Percentiles rank a stretch among this genome's conserved stretches.
These are phyloP conservation scores for Pichia paraexigua DNA, from an alignment of 805 yeast species.

Conservation along the genomic window DNA sequence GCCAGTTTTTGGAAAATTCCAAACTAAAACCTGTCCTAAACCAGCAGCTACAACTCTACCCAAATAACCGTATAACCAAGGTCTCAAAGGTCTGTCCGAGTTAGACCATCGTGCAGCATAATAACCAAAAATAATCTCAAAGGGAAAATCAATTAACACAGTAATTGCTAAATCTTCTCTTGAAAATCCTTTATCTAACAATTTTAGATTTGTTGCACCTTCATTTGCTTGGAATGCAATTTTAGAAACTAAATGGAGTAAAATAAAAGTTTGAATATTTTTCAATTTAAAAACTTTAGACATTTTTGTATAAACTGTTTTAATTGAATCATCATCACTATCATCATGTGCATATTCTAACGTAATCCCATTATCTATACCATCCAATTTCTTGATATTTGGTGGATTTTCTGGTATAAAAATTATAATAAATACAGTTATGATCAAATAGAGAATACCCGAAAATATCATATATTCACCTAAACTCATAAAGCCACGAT, in stretches of 20 bases:
- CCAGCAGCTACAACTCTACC: constrained; percentile 75
- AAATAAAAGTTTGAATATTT: constrained; percentile 65
- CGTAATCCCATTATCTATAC: neutral
- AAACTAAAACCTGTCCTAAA: constrained; percentile 66
- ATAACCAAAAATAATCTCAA: constrained; percentile 90
- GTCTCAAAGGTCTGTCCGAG: constrained; percentile 66
- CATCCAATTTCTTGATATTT: constrained; percentile 26
- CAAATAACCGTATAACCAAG: constrained; percentile 84
- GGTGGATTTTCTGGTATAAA: constrained; percentile 68
- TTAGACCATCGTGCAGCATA: constrained; percentile 94
- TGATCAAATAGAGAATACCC: constrained; percentile 62
- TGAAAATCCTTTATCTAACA: constrained; percentile 83
- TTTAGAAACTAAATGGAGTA: constrained; percentile 72
- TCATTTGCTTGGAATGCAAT: constrained; percentile 95
- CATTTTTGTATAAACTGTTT: constrained; percentile 55
- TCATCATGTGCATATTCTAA: constrained; percentile 2
- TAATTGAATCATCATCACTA: constrained; percentile 9
- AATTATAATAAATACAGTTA: constrained; percentile 52
- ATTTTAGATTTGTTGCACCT: constrained; percentile 86
- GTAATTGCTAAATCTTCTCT: constrained; percentile 92
- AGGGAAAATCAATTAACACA: constrained; percentile 90
- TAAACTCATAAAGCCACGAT: constrained; percentile 60
- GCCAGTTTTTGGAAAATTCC: constrained; percentile 54
- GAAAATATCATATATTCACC: constrained; percentile 72
- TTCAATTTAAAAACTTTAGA: constrained; percentile 57